Evolutionary conservation across 2,329 filamentous ascomycete species (phyloP).

Genomic region (Alternaria longipes): DNA sequence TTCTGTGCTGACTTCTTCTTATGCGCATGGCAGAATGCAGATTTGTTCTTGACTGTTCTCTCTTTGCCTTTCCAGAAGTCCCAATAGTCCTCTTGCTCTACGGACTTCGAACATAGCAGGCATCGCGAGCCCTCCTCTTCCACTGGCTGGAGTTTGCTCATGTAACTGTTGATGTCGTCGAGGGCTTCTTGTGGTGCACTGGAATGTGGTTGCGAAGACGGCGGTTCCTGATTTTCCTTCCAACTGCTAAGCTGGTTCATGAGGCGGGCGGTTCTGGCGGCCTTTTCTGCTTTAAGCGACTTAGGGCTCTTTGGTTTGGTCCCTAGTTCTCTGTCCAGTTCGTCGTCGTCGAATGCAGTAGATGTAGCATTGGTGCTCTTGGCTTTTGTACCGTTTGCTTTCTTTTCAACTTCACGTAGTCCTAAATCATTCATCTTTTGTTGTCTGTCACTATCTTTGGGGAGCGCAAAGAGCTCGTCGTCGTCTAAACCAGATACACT

Average conservation of each 20-base stretch:
- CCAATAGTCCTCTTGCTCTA: constrained; percentile 65
- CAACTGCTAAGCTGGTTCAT: constrained; percentile 29
- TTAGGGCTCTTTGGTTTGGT: not conserved
- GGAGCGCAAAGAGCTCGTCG: constrained; percentile 9
- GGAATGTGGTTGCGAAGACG: constrained; percentile 28
- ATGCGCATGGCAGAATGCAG: constrained; percentile 50
- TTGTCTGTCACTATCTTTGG: constrained; percentile 2
- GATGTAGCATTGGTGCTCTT: not conserved
- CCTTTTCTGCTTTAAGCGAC: constrained; percentile 2
- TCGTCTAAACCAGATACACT: constrained; percentile 8
- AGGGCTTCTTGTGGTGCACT: constrained; percentile 28
- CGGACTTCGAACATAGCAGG: constrained; percentile 71
- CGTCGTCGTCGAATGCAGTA: constrained; percentile 5
- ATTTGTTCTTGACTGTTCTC: constrained; percentile 62
- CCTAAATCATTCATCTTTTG: constrained; percentile 10
- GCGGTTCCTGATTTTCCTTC: constrained; percentile 20
- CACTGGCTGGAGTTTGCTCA: constrained; percentile 26
- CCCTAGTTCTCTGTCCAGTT: constrained; percentile 5
- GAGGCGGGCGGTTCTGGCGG: constrained; percentile 19
- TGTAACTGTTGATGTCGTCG: constrained; percentile 28
- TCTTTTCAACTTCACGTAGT: constrained; percentile 13
- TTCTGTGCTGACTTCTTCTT: constrained; percentile 41
- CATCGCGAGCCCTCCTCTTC: constrained; percentile 56
- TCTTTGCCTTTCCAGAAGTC: constrained; percentile 46
- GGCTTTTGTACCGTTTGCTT: constrained; percentile 1